Conservation (phyloP, 2,329 filamentous ascomycete genomes). For the Aspergillus pseudonomiae region DNA sequence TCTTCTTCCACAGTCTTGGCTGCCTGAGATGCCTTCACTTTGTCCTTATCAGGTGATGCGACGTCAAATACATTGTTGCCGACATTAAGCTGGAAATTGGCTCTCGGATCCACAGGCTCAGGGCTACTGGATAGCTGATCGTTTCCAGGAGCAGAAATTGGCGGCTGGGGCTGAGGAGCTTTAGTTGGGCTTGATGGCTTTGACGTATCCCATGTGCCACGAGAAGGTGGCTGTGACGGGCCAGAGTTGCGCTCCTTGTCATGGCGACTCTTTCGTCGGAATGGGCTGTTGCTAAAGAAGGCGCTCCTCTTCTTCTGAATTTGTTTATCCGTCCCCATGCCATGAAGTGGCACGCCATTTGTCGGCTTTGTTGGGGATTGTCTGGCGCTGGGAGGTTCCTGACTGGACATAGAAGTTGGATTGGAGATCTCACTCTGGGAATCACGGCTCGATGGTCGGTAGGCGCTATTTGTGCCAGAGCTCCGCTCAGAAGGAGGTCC, state of each 20-base stretch:
- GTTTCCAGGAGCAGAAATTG: conserved; percentile 17
- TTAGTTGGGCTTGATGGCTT: conserved; percentile 49
- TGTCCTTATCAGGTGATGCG: conserved; percentile 70
- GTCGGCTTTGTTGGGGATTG: conserved; percentile 70
- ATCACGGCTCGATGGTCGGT: conserved; percentile 79
- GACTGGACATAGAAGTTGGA: conserved; percentile 83
- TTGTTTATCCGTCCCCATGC: conserved; percentile 64
- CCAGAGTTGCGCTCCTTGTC: conserved; percentile 61
- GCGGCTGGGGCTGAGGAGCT: conserved; percentile 32
- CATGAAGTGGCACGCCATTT: conserved; percentile 44
- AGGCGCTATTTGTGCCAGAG: conserved; percentile 64
- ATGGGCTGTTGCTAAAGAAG: conserved; percentile 93
- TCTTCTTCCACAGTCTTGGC: conserved; percentile 59
- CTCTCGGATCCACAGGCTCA: conserved; percentile 86
- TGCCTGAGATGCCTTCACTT: conserved; percentile 41
- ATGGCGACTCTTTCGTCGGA: conserved; percentile 85
- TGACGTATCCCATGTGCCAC: conserved; percentile 58
- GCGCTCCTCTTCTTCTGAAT: conserved; percentile 73
- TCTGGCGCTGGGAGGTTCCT: conserved; percentile 75
- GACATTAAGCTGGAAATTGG: conserved; percentile 89
- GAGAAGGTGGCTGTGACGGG: conserved; percentile 42
- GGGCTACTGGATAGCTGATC: conserved; percentile 61
- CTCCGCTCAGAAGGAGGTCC: conserved; percentile 71
- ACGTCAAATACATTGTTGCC: conserved; percentile 97
- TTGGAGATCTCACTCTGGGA: conserved; percentile 90